Evolutionary conservation across 2,329 filamentous ascomycete species (phyloP), one percentile per base, ranked within the genome.

Genomic region (Penicillium sp.): DNA sequence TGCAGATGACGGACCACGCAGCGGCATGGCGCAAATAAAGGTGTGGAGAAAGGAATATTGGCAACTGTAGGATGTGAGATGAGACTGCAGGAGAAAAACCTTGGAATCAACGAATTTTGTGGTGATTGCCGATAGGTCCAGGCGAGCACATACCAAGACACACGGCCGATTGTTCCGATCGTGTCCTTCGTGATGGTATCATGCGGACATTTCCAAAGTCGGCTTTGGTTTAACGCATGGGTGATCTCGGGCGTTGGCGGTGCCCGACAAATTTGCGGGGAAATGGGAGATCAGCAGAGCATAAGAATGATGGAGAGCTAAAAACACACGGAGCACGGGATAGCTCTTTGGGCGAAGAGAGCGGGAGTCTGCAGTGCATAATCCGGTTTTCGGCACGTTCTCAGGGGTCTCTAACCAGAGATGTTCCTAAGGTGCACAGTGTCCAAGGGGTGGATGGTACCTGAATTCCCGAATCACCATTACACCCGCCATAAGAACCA

Each of bases 11-110:
- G 38, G 55, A 49, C 39, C 43, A 58, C 48, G 56, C 36, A 55
- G 52, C 39, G 43, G 52, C 36, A 62, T 59, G 59, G 58, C 52
- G 57, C n/a, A 64, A 64, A 59, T 64, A 59, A 58, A 51, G 55
- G 62, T 59, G 59, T 57, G 59, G 57, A 61, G 52, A 34, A 46
- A 52, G 32, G 55, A 54, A 49, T 2, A 18, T 18, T 18, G 18
- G 18, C 18, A 18, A 18, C 18, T 18, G 18, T 2, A 18, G 18
- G 18, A 18, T 2, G 18, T 18, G 18, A 48, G 13, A 13, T 29
- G 9, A 32, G 11, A 43, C 9, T 52, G 47, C 31, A 14, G 31
- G 43, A 49, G 45, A 31, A 49, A 34, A 53, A 18, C 18, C 18
- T 18, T 18, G 18, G 18, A 18, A 18, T 18, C 18, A 18, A 18